A percentile compares a stretch with the other conserved stretches of the same genome.
Evolutionary conservation across 1,284 basidiomycete species (phyloP).

Genomic region (Phellinidium pouzarii): DNA sequence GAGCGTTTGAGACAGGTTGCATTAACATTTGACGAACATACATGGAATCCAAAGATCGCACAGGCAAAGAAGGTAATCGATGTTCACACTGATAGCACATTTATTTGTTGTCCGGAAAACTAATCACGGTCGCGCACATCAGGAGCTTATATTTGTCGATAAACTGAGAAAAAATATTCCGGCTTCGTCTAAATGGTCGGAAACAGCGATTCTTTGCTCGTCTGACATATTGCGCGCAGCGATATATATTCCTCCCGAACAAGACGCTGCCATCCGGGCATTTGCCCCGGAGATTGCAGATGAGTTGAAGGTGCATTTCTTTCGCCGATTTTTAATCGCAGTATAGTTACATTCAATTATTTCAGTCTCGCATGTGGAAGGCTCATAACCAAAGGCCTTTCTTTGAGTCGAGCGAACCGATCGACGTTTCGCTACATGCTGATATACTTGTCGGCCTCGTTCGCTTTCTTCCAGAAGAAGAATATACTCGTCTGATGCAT

Average conservation of each 20-base stretch:
- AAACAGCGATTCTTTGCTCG: constrained; percentile 67
- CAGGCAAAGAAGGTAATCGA: constrained; percentile 16
- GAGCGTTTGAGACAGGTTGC: constrained; percentile 54
- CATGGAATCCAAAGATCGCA: constrained; percentile 1
- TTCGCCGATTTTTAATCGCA: constrained; percentile 3
- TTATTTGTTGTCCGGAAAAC: neutral
- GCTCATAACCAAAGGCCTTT: constrained; percentile 52
- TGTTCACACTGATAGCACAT: constrained; percentile 1
- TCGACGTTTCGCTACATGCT: constrained; percentile 75
- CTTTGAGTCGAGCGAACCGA: constrained; percentile 63
- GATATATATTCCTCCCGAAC: constrained; percentile 55
- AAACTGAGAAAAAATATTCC: constrained; percentile 41
- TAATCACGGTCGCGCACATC: neutral
- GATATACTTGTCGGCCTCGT: constrained; percentile 70
- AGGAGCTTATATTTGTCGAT: constrained; percentile 43
- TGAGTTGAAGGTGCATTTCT: constrained; percentile 61
- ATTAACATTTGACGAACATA: constrained; percentile 2
- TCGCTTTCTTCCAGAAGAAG: constrained; percentile 59
- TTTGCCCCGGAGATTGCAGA: constrained; percentile 70
- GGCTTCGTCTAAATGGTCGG: constrained; percentile 46
- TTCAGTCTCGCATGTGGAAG: constrained; percentile 35
- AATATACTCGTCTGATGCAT: constrained; percentile 52
- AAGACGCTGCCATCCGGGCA: constrained; percentile 52
- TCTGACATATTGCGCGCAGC: constrained; percentile 82
- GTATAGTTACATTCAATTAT: constrained; percentile 21